These are phyloP conservation scores for Lasiodiplodia hormozganensis DNA, from an alignment of 2,329 filamentous ascomycete genomes.

Conservation along the genomic window DNA sequence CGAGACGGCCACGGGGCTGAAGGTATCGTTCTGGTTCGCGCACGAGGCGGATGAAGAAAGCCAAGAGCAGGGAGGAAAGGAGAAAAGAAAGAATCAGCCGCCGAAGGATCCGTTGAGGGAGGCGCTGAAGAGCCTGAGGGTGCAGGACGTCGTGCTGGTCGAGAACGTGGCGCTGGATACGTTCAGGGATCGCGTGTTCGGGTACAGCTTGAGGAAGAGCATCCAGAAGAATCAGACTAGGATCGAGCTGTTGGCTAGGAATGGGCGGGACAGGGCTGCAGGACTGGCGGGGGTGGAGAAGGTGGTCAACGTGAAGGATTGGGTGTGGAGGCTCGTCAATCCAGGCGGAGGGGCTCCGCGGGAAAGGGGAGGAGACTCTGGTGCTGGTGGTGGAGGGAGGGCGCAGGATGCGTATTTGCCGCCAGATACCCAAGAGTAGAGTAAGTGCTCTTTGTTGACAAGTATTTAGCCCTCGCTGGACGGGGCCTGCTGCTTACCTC, in stretches of 20 bases:
- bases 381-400: background rate
- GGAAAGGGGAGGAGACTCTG: slow-evolving; percentile 31
- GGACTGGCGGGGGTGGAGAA: slow-evolving; percentile 63
- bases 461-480: background rate
- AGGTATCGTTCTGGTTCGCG: slow-evolving; percentile 82
- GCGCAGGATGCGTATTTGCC: slow-evolving; percentile 37
- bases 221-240: slow-evolving; percentile 72
- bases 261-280: slow-evolving; percentile 50
- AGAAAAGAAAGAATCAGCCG: background rate
- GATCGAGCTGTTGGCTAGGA: slow-evolving; percentile 70
- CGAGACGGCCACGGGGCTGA: slow-evolving; percentile 81
- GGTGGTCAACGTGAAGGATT: slow-evolving; percentile 72
- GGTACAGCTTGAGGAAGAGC: slow-evolving; percentile 77
- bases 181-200: slow-evolving; percentile 80
- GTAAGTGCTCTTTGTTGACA: background rate
- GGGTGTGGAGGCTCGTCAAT: slow-evolving; percentile 75
- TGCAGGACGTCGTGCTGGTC: slow-evolving; percentile 79
- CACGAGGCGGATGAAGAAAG: slow-evolving; percentile 33
- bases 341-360: slow-evolving; percentile 34
- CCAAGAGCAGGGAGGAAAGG: background rate
- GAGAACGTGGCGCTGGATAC: slow-evolving; percentile 79
- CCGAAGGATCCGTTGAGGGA: slow-evolving; percentile 3
- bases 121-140: slow-evolving; percentile 55
- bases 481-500: background rate
- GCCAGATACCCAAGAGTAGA: slow-evolving; percentile 40